Percentiles rank a stretch among this genome's conserved stretches.
These are phyloP conservation scores for Collybiopsis luxurians DNA, from an alignment of 768 basidiomycete species.

Conservation along the genomic window DNA sequence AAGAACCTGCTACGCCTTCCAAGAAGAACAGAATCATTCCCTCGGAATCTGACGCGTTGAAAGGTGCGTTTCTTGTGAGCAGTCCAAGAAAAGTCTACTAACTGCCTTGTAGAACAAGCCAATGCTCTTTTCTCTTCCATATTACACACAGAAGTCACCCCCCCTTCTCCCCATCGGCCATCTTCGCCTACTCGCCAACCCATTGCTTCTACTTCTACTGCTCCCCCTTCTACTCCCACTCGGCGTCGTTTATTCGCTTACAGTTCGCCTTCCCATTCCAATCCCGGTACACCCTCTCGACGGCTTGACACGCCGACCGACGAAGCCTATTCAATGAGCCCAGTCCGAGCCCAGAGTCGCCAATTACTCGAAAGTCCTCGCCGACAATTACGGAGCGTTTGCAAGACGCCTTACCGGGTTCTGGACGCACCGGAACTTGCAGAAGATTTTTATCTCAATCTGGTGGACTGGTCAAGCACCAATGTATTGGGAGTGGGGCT, in stretches of 20 bases:
- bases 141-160: slow-evolving; percentile 75
- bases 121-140: slow-evolving; percentile 79
- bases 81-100: not conserved
- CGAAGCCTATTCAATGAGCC: slow-evolving; percentile 87
- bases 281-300: slow-evolving; percentile 51
- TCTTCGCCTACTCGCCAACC: slow-evolving; percentile 58
- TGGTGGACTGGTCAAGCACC: slow-evolving; percentile 95
- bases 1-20: slow-evolving; percentile 56
- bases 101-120: slow-evolving; percentile 63
- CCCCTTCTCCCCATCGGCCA: slow-evolving; percentile 60
- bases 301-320: slow-evolving; percentile 82
- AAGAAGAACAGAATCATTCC: slow-evolving; percentile 62
- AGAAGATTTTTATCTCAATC: slow-evolving; percentile 97
- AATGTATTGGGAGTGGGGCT: slow-evolving; percentile 95
- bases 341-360: slow-evolving; percentile 81
- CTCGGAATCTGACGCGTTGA: slow-evolving; percentile 72
- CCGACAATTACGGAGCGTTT: slow-evolving; percentile 75
- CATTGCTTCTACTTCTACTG: slow-evolving; percentile 34
- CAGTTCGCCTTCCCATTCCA: slow-evolving; percentile 58
- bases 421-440: slow-evolving; percentile 96
- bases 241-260: slow-evolving; percentile 68
- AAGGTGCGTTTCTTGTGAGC: slow-evolving; percentile 41
- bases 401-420: slow-evolving; percentile 95
- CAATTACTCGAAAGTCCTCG: slow-evolving; percentile 82
- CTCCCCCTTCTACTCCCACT: slow-evolving; percentile 48